Conservation (phyloP, 495 filamentous ascomycete genomes). For the Aspergillus cristatus region DNA sequence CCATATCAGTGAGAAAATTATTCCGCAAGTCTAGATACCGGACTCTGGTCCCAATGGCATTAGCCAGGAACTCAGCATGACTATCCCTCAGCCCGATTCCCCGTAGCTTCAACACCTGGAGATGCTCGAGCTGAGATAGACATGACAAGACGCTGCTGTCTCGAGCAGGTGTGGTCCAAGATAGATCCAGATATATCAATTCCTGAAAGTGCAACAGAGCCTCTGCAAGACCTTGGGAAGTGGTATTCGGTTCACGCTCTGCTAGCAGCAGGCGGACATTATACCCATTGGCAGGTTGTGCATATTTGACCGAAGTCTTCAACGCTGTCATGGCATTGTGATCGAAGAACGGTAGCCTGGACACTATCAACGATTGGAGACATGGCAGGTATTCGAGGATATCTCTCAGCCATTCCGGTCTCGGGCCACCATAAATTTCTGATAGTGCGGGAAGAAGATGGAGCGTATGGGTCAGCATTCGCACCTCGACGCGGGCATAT, state of each 20-base stretch:
- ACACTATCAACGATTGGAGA: slow-evolving; percentile 53
- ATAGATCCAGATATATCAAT: slow-evolving; percentile 53
- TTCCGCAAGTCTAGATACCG: slow-evolving; percentile 51
- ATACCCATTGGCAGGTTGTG: slow-evolving; percentile 23
- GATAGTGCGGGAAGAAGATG: slow-evolving; percentile 58
- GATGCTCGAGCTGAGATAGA: slow-evolving; percentile 31
- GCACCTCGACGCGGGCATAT: slow-evolving; percentile 43
- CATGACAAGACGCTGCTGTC: slow-evolving; percentile 40
- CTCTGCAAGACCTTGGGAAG: slow-evolving; percentile 42
- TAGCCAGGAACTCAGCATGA: slow-evolving; percentile 44
- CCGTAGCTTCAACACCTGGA: slow-evolving; percentile 52
- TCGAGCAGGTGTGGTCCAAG: slow-evolving; percentile 46
- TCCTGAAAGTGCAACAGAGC: slow-evolving; percentile 44
- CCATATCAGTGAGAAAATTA: slow-evolving; percentile 49
- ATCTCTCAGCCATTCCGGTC: slow-evolving; percentile 52
- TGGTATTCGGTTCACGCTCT: slow-evolving; percentile 48
- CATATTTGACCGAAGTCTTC: slow-evolving; percentile 15
- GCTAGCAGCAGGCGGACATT: slow-evolving; percentile 48
- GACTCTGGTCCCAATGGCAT: slow-evolving; percentile 42
- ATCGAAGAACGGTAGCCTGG: slow-evolving; percentile 55
- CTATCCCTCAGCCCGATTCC: slow-evolving; percentile 47
- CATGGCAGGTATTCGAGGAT: slow-evolving; percentile 51
- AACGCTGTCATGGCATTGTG: slow-evolving; percentile 49
- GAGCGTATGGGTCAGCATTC: slow-evolving; percentile 53
- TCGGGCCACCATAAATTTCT: slow-evolving; percentile 56